Evolutionary conservation across 257 asterid species (phyloP).

Genomic region (Knoxia roxburghii): DNA sequence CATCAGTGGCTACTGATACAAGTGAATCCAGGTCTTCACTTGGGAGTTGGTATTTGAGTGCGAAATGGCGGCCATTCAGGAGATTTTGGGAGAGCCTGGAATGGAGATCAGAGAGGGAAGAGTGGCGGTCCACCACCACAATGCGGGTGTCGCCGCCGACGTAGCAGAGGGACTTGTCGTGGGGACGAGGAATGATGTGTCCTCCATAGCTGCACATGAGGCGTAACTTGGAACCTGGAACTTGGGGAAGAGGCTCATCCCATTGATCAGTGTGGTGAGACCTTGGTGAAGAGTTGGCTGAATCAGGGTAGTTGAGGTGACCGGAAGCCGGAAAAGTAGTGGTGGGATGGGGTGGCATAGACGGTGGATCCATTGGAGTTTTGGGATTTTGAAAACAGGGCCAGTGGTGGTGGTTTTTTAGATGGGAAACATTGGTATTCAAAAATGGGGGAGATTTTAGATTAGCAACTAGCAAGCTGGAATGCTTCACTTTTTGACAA

Average conservation of each 20-base stretch:
- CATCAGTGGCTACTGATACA: constrained; percentile 58
- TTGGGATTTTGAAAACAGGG: not conserved
- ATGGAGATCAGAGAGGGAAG: constrained; percentile 50
- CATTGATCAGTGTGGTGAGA: constrained; percentile 40
- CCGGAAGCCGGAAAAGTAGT: constrained; percentile 3
- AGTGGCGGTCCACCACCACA: constrained; percentile 51
- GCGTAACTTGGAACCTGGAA: constrained; percentile 59
- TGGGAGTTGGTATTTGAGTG: constrained; percentile 73
- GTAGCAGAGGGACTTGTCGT: constrained; percentile 67
- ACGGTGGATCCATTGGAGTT: constrained; percentile 44
- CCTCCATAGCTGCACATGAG: constrained; percentile 79
- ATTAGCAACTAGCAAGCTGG: not conserved
- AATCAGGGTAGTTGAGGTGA: constrained; percentile 31
- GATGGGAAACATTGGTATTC: constrained; percentile 9
- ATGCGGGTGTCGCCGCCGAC: constrained; percentile 82
- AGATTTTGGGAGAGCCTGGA: constrained; percentile 56
- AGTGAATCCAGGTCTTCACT: constrained; percentile 74
- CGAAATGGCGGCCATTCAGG: constrained; percentile 49
- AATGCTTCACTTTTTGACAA: constrained; percentile 7
- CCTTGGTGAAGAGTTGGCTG: constrained; percentile 45
- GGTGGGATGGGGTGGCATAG: constrained; percentile 22
- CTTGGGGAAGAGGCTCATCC: constrained; percentile 42
- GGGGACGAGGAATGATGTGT: constrained; percentile 78
- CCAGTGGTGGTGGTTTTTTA: not conserved
- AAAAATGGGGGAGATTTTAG: not conserved